Conservation (phyloP, 1,284 basidiomycete species). For the Leccinum discolor region DNA sequence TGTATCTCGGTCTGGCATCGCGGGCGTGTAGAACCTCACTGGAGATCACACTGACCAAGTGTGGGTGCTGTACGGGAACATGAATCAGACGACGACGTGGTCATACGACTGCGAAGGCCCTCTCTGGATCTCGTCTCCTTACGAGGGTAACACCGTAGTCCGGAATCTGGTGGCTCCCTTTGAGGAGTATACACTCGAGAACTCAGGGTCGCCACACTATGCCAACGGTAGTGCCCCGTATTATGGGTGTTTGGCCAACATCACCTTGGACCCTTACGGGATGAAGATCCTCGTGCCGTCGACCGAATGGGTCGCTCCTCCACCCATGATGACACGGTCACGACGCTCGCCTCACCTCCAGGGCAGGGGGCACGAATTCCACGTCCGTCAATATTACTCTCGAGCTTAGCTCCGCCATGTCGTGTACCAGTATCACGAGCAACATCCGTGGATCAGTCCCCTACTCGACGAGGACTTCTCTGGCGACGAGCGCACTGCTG, state of each 20-base stretch:
- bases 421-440: no score
- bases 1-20: slow-evolving; percentile 65
- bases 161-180: slow-evolving; percentile 83
- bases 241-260: slow-evolving; percentile 67
- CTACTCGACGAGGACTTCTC: no score
- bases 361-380: slow-evolving; percentile 30
- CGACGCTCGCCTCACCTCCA: slow-evolving; percentile 68
- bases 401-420: no score
- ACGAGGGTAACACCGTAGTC: slow-evolving; percentile 56
- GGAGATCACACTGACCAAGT: slow-evolving; percentile 66
- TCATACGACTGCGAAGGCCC: slow-evolving; percentile 55
- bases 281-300: slow-evolving; percentile 82
- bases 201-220: slow-evolving; percentile 63
- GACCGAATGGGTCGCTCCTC: slow-evolving; percentile 66
- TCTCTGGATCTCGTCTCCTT: slow-evolving; percentile 82
- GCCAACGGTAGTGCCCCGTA: slow-evolving; percentile 59
- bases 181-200: slow-evolving; percentile 69
- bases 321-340: slow-evolving; percentile 82
- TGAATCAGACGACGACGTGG: slow-evolving; percentile 73
- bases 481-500: no score
- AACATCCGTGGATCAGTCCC: no score
- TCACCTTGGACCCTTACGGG: slow-evolving; percentile 74
- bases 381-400: no score
- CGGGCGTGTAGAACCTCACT: slow-evolving; percentile 52
- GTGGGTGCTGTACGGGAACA: slow-evolving; percentile 85